phyloP scores from a whole-genome alignment of 495 filamentous ascomycete species.

The Lindgomyces ingoldianus region DNA sequence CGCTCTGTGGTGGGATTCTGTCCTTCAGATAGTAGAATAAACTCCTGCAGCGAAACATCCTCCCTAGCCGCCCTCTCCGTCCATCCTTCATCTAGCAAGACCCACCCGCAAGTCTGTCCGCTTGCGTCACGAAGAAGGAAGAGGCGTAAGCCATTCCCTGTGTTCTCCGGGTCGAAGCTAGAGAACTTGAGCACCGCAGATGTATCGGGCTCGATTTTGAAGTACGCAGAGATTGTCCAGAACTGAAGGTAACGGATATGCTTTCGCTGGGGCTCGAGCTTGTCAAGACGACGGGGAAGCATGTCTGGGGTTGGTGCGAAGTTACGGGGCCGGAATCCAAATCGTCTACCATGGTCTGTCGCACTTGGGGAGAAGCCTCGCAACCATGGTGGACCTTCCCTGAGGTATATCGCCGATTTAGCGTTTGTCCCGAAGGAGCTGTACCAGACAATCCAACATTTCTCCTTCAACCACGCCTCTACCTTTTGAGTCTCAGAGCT shows the following conservation, averaged over 20 bases:
- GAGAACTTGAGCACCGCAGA: neutral
- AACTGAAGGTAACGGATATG: neutral
- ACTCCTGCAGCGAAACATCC: neutral
- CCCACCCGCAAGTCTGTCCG: neutral
- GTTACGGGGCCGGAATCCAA: neutral
- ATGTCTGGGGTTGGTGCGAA: neutral
- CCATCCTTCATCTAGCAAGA: too few relatives aligned
- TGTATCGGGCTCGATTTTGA: neutral
- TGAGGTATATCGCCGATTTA: neutral
- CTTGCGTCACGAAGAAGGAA: neutral
- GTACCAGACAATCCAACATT: slow-evolving; percentile 8
- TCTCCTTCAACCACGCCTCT: neutral
- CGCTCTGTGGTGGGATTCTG: too few relatives aligned
- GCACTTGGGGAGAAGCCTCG: neutral
- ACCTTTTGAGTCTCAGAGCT: neutral
- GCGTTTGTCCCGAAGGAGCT: neutral
- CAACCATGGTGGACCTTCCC: neutral
- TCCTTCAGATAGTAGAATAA: neutral
- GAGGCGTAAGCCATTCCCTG: neutral
- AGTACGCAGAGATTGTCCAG: neutral
- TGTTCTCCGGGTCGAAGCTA: neutral
- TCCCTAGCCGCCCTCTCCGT: neutral
- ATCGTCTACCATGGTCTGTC: neutral
- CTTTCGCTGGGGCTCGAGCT: neutral
- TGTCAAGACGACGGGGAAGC: neutral